Evolutionary conservation across 305 asterid genomes (phyloP).

Genomic region (Solanum aculeatissimum): DNA sequence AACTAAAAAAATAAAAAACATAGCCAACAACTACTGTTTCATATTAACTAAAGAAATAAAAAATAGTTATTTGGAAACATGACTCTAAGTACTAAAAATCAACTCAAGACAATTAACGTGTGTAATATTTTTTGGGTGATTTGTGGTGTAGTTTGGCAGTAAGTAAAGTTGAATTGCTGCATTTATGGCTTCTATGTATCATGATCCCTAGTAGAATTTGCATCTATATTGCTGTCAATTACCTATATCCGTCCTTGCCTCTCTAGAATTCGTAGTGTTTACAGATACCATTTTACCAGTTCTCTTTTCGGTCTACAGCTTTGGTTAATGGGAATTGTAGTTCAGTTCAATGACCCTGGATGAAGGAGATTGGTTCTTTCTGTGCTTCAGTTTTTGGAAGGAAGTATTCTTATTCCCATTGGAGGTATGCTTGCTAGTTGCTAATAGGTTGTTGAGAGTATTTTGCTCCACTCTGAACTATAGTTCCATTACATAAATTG

Average conservation of each 20-base stretch:
- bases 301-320: conserved; percentile 10
- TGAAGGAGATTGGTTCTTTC: conserved; percentile 31
- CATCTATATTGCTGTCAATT: background rate
- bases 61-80: too few species aligned
- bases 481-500: background rate
- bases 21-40: too few species aligned
- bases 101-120: too few species aligned
- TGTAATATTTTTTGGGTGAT: too few species aligned
- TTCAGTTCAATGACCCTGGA: conserved; percentile 21
- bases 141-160: too few species aligned
- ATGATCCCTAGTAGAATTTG: too few species aligned
- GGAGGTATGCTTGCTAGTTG: conserved; percentile 15
- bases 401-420: conserved; percentile 14
- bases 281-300: conserved; percentile 32
- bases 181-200: too few species aligned
- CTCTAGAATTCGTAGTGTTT: conserved; percentile 7
- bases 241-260: background rate
- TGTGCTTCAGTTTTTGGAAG: conserved; percentile 18
- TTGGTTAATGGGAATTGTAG: background rate
- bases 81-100: too few species aligned
- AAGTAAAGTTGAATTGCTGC: too few species aligned
- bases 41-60: too few species aligned
- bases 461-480: conserved; percentile 3
- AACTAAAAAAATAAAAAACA: too few species aligned
- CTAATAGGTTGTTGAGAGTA: conserved; percentile 9